Percentiles rank a stretch among this genome's conserved stretches.
Evolutionary conservation across 2,329 filamentous ascomycete species (phyloP).

Genomic region (Botrytis byssoidea): DNA sequence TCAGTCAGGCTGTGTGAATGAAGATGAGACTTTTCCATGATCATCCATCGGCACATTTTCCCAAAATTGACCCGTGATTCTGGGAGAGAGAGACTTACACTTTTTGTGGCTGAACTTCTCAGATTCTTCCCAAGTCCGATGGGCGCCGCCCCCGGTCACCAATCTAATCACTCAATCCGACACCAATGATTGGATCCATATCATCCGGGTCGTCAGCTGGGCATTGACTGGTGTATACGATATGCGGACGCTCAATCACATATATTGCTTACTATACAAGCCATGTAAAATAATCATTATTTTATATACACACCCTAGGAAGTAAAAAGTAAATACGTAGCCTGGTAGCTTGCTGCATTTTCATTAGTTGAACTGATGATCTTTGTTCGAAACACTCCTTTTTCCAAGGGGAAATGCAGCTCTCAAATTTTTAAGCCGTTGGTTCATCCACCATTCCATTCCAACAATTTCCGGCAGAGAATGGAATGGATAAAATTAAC

Average conservation of each 20-base stretch:
- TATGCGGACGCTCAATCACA: neutral
- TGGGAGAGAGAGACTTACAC: slow-evolving; percentile 7
- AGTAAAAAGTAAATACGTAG: neutral
- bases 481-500: neutral
- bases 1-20: slow-evolving; percentile 11
- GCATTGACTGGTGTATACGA: neutral
- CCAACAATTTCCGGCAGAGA: slow-evolving; percentile 5
- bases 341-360: neutral
- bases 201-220: slow-evolving; percentile 11
- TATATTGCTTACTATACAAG: neutral
- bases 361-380: neutral
- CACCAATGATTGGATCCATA: slow-evolving; percentile 6
- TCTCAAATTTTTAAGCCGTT: neutral
- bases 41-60: slow-evolving; percentile 6
- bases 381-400: slow-evolving; percentile 11
- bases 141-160: neutral
- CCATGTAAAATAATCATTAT: neutral
- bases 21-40: slow-evolving; percentile 13
- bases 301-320: neutral
- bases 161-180: neutral
- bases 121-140: slow-evolving; percentile 5
- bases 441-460: neutral
- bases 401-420: slow-evolving; percentile 15
- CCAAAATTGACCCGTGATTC: slow-evolving; percentile 18
- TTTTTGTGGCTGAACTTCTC: slow-evolving; percentile 20